Evolutionary conservation across 495 filamentous ascomycete genomes (phyloP).

Genomic region (Wilcoxina mikolae): DNA sequence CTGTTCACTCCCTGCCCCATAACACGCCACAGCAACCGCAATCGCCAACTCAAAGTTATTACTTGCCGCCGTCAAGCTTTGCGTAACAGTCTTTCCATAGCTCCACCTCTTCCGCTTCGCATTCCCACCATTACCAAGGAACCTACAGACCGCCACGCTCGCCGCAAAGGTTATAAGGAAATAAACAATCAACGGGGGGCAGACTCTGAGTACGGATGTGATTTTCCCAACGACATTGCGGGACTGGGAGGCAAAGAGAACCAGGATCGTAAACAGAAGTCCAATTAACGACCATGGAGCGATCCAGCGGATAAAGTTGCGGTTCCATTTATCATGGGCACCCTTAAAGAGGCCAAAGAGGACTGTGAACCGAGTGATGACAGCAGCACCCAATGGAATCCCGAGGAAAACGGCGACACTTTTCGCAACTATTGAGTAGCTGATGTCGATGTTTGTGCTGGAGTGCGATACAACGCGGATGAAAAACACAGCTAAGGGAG

Average conservation of each 20-base stretch:
- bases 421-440: constrained; percentile 58
- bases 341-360: constrained; percentile 35
- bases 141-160: constrained; percentile 38
- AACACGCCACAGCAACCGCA: constrained; percentile 76
- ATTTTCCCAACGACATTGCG: constrained; percentile 68
- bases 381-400: constrained; percentile 66
- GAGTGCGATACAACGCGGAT: constrained; percentile 48
- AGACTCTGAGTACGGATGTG: constrained; percentile 63
- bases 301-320: constrained; percentile 50
- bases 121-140: constrained; percentile 18
- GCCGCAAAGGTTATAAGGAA: constrained; percentile 58
- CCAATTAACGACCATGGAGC: constrained; percentile 69
- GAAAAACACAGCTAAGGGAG: constrained; percentile 65
- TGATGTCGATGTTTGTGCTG: constrained; percentile 33
- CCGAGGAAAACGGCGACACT: constrained; percentile 75
- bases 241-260: constrained; percentile 75
- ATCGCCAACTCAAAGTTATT: constrained; percentile 95
- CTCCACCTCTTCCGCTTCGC: constrained; percentile 39
- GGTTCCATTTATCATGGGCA: constrained; percentile 48
- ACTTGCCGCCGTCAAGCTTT: constrained; percentile 86
- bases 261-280: constrained; percentile 69
- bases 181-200: constrained; percentile 67
- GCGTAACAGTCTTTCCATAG: constrained; percentile 58
- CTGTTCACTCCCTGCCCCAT: constrained; percentile 65
- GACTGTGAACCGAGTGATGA: constrained; percentile 50